These are phyloP conservation scores for Phytopythium litorale DNA, from an alignment of 352 stramenopile species.

Conservation along the genomic window DNA sequence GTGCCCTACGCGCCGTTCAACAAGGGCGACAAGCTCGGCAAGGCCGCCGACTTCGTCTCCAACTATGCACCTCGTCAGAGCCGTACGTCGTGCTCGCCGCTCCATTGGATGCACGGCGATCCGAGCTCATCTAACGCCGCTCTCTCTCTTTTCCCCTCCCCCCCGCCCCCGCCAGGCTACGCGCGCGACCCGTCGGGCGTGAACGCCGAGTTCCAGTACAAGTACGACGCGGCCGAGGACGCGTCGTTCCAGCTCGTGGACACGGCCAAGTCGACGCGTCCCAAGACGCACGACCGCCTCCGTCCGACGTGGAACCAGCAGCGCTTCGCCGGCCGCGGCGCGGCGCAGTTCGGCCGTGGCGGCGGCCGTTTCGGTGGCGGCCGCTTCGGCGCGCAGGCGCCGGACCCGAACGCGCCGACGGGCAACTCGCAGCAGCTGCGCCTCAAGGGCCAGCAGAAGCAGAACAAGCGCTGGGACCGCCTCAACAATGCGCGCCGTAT, in stretches of 20 bases:
- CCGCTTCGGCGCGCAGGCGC: conserved; percentile 22
- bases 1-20: conserved; percentile 96
- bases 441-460: conserved; percentile 85
- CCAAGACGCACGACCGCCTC: conserved; percentile 75
- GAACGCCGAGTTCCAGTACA: conserved; percentile 94
- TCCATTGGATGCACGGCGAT: too few relatives aligned
- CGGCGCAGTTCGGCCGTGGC: conserved; percentile 33
- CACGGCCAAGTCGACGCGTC: conserved; percentile 84
- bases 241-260: conserved; percentile 93
- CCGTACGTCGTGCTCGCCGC: conserved; percentile 2
- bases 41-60: conserved; percentile 92
- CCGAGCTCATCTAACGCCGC: too few relatives aligned
- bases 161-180: conserved; percentile 17
- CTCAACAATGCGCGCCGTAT: conserved; percentile 73
- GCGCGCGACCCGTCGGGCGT: conserved; percentile 75
- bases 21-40: conserved; percentile 93
- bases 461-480: conserved; percentile 83
- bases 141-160: too few relatives aligned
- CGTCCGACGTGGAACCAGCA: conserved; percentile 86
- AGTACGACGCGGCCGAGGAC: conserved; percentile 90
- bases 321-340: conserved; percentile 60
- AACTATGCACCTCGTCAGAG: conserved; percentile 60
- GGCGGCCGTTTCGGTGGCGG: conserved; percentile 17
- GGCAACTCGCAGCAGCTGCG: conserved; percentile 56
- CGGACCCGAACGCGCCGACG: conserved; percentile 37